Percentiles rank a stretch among this genome's conserved stretches.
Conservation (phyloP, 805 yeast genomes). For the Ogataea polymorpha region DNA sequence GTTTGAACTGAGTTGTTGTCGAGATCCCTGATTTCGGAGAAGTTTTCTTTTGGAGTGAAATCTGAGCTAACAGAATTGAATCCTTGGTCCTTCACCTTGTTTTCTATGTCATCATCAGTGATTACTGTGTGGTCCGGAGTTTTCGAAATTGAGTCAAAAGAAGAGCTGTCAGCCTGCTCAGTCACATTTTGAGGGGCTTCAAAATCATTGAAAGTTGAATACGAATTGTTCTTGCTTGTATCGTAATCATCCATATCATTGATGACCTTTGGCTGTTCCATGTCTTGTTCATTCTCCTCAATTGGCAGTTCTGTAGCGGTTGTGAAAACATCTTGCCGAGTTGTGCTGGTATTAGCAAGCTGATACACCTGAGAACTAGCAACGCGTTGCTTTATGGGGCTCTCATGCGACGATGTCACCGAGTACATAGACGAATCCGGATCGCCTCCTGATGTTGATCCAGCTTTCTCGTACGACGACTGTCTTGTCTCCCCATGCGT, state of each 20-base stretch:
- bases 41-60: not conserved
- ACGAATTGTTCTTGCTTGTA: constrained; percentile 3
- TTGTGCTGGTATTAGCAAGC: constrained; percentile 26
- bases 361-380: constrained; percentile 20
- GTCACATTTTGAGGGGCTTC: constrained; percentile 10
- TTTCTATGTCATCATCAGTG: not conserved
- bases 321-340: constrained; percentile 34
- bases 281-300: not conserved
- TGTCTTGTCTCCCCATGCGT: constrained; percentile 1
- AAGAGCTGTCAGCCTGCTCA: constrained; percentile 9
- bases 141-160: constrained; percentile 20
- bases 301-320: constrained; percentile 38
- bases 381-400: constrained; percentile 1
- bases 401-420: constrained; percentile 14
- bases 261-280: not conserved
- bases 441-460: constrained; percentile 12
- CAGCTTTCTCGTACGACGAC: constrained; percentile 5
- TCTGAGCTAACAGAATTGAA: not conserved
- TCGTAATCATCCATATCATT: not conserved
- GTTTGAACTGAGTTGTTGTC: too few relatives aligned
- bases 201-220: constrained; percentile 6
- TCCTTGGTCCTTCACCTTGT: not conserved
- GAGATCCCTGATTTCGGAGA: too few relatives aligned
- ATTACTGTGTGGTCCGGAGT: constrained; percentile 19
- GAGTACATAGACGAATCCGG: constrained; percentile 18